Evolutionary conservation across 1,284 basidiomycete genomes (phyloP), one percentile per base, ranked within the genome.

Genomic region (Xerocomus nothofagi): DNA sequence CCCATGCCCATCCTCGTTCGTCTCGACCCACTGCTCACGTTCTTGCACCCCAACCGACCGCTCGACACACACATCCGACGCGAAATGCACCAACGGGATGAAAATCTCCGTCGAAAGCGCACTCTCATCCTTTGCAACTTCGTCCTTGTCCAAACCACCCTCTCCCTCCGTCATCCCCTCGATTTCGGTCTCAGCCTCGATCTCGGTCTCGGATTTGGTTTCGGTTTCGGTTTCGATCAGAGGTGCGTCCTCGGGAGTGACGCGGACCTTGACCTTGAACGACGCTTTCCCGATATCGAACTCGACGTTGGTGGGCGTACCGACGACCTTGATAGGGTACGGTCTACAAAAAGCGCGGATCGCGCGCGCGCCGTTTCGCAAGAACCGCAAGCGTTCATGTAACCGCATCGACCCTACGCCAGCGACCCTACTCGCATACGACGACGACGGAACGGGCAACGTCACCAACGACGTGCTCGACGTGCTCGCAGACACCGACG

Each of bases 61-160:
- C 18, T 58, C 55, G 20, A 77, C 62, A 38, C 72, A 63, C 23
- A 61, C 62, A 14, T 75, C 72, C 11, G 74, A 74, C 4, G 91
- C 93, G 62, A 84, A 98, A 68, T 97, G 93, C n/a, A 95, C 82
- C 45, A 91, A 76, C 1, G 94, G 94, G 1, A 97, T 67, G 65
- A 81, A 98, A 15, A 97, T 86, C 75, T 95, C 92, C 10, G 92
- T 96, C 11, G 82, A 76, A 2, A 82, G 68, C 6, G 12, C 27
- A 10, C 51, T 36, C 21, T 70, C 71, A 8, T 71, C 70, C 12
- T 17, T 14, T 10, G 11, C n/a, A 5, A n/a, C 27, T 10, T 7
- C 7, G 1, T 37, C 26, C 45, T 45, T 70, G 62, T 21, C 31
- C 14, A 12, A 31, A 32, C 26, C 55, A 2, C 50, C 56, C 4